Evolutionary conservation across 495 filamentous ascomycete genomes (phyloP), one percentile per base, ranked within the genome.

Genomic region (Penicillium pancosmium): DNA sequence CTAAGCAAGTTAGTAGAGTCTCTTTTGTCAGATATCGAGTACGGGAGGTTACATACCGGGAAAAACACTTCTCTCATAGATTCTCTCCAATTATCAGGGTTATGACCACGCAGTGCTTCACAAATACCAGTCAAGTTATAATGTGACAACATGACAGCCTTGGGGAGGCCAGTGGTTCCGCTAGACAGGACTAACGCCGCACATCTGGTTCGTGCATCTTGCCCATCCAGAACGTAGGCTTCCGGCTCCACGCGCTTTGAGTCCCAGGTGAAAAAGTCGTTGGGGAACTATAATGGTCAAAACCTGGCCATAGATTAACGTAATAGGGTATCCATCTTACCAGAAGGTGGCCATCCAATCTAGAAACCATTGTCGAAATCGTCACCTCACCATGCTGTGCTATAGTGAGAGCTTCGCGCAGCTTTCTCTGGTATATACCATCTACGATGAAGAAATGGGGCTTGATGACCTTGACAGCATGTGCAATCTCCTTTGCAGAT

Each of bases 111-210:
- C 19, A 61, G 53, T 18, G 55, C 52, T 9, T 50, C 49, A 25
- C 47, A 56, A n/a, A 48, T 27, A 47, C 88, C 68, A 5, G 91
- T 79, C 50, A 94, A 81, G 67, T 94, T 94, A 50, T 65, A 61
- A 68, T 95, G 91, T 34, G 80, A 86, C 4, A 94, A 72, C 82
- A 88, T 88, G 33, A 93, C 91, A 10, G 91, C 91, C 71, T 95
- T 94, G 7, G 91, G 89, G 55, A 88, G 68, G 5, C 91, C 91
- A 0, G 91, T 93, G 0, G 91, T 93, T 18, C 91, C 91, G 47
- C 84, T 88, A 49, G 80, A 86, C 23, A 61, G 53, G 5, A 61
- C 35, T 11, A 92, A 80, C 1, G 59, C 59, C 18, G 59, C 59
- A 18, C 59, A 61, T 6, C 18, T 21, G 7, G 54, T 57, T 8